Evolutionary conservation across 176 grass and related monocot genomes (phyloP).

Genomic region (Avena eriantha): DNA sequence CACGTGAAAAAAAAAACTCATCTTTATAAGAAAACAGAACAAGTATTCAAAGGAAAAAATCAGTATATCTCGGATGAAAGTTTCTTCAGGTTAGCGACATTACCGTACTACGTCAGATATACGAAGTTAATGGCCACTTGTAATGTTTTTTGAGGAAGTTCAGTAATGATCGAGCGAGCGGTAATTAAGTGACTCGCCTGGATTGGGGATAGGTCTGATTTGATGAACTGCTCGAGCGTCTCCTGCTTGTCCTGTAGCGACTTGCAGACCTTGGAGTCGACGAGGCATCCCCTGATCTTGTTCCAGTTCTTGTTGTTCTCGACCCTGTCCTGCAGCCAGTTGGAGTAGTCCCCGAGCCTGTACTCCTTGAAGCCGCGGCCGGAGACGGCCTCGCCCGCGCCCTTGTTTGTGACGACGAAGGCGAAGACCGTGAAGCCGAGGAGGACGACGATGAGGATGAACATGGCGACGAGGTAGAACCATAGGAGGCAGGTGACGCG

Average conservation of each 20-base stretch:
- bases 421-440: conserved; percentile 80
- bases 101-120: no score
- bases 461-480: conserved; percentile 93
- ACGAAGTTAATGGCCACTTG: not conserved
- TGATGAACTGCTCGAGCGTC: conserved; percentile 44
- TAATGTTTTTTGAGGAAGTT: not conserved
- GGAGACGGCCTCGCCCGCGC: conserved; percentile 74
- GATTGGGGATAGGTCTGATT: conserved; percentile 64
- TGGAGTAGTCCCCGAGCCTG: conserved; percentile 84
- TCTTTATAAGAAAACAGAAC: not conserved
- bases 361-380: conserved; percentile 75
- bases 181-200: conserved; percentile 61
- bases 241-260: conserved; percentile 43
- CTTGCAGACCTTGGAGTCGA: conserved; percentile 72
- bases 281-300: conserved; percentile 74
- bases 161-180: not conserved
- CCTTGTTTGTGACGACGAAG: conserved; percentile 84
- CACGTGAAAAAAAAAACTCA: not conserved
- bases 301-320: conserved; percentile 66
- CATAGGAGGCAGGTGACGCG: conserved; percentile 82
- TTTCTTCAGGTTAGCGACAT: no score
- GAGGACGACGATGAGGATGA: conserved; percentile 75
- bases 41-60: not conserved
- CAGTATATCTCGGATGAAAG: not conserved
- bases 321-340: conserved; percentile 84